Evolutionary conservation across 2,329 filamentous ascomycete genomes (phyloP).

Genomic region (Pseudogymnoascus sp.): DNA sequence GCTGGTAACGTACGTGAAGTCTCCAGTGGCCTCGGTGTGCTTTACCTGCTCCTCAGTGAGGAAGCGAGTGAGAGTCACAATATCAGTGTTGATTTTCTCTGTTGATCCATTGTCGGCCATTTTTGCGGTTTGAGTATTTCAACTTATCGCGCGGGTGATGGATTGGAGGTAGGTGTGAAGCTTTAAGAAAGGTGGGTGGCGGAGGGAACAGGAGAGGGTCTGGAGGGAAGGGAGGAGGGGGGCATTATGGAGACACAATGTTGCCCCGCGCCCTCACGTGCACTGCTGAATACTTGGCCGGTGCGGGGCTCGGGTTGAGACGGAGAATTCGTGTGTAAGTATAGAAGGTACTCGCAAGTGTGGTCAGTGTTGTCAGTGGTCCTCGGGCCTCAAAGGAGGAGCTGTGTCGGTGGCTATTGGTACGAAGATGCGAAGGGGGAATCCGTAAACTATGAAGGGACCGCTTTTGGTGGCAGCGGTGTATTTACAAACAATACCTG

Average conservation of each 20-base stretch:
- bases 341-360: background rate
- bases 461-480: background rate
- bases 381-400: conserved; percentile 1
- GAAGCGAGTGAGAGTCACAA: conserved; percentile 90
- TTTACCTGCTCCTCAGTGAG: conserved; percentile 93
- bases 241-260: background rate
- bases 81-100: conserved; percentile 90
- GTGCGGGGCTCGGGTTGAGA: conserved; percentile 6
- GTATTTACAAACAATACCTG: background rate
- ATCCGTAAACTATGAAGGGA: background rate
- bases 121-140: conserved; percentile 9
- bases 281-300: background rate
- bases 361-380: background rate
- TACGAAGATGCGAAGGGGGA: background rate
- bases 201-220: background rate
- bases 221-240: background rate
- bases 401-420: background rate
- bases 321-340: background rate
- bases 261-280: conserved; percentile 6
- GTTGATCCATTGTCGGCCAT: conserved; percentile 25
- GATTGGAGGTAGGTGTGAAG: background rate
- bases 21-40: conserved; percentile 88
- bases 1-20: conserved; percentile 73
- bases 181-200: background rate
- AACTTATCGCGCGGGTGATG: background rate